These are phyloP conservation scores for Cadophora gregata DNA, from an alignment of 2,329 filamentous ascomycete species.

Conservation along the genomic window DNA sequence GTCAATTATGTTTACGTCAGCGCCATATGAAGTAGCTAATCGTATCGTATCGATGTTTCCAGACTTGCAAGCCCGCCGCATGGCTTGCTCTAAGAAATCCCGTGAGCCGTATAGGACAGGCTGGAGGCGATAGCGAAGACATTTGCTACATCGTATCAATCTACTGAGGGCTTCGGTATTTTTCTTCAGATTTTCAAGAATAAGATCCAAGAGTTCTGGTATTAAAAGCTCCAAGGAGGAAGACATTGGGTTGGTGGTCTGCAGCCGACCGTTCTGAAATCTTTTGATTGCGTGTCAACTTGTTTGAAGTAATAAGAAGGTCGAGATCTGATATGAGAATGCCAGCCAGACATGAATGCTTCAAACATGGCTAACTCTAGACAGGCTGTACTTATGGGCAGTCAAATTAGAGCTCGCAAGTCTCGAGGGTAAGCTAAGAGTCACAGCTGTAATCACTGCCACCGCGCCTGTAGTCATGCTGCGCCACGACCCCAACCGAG, in stretches of 20 bases:
- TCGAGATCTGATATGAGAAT: neutral
- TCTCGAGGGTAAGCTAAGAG: neutral
- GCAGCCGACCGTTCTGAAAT: neutral
- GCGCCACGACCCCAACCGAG: neutral
- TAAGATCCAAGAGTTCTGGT: neutral
- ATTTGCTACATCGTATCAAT: neutral
- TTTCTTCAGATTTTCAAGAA: neutral
- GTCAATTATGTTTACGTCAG: neutral
- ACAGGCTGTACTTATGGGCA: too few relatives aligned
- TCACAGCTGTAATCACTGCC: neutral
- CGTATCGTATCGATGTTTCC: neutral
- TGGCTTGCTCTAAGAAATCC: neutral
- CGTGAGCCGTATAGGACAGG: neutral
- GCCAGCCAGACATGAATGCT: too few relatives aligned
- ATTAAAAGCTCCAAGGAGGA: neutral
- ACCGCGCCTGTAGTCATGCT: neutral
- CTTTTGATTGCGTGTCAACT: neutral
- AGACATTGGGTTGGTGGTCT: neutral
- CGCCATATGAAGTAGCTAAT: constrained; percentile 10
- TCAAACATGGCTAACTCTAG: too few relatives aligned
- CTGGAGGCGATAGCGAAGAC: neutral
- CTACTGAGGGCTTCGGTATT: neutral
- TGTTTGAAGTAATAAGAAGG: neutral
- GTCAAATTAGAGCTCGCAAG: too few relatives aligned
- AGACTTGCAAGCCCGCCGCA: neutral